Percentiles rank a stretch among this genome's conserved stretches.
These are phyloP conservation scores for Kalaharituber pfeilii DNA, from an alignment of 2,329 filamentous ascomycete species.

Conservation along the genomic window DNA sequence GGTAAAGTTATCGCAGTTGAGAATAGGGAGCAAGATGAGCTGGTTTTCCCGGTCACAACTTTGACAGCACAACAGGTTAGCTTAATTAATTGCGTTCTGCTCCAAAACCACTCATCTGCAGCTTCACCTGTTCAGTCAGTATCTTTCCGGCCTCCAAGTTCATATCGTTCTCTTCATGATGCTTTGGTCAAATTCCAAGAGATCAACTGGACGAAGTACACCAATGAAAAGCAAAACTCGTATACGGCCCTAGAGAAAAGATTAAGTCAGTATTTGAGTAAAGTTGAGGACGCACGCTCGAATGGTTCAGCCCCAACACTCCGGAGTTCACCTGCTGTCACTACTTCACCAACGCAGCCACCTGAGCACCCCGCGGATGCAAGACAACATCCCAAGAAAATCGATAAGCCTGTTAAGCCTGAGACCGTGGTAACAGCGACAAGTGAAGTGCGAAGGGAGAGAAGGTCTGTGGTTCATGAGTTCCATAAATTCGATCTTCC, in stretches of 20 bases:
- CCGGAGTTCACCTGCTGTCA: neutral
- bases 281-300: slow-evolving; percentile 2
- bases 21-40: slow-evolving; percentile 20
- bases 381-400: neutral
- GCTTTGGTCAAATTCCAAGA: slow-evolving; percentile 20
- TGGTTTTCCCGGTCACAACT: slow-evolving; percentile 21
- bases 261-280: slow-evolving; percentile 15
- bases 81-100: slow-evolving; percentile 22
- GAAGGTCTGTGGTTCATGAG: neutral
- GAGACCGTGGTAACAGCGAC: neutral
- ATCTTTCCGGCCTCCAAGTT: slow-evolving; percentile 19
- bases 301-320: neutral
- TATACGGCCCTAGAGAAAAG: slow-evolving; percentile 19
- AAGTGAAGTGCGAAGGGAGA: neutral
- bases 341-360: neutral
- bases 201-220: slow-evolving; percentile 21
- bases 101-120: slow-evolving; percentile 22
- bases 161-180: slow-evolving; percentile 19
- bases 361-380: neutral
- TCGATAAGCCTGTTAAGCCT: neutral
- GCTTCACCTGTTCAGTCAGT: slow-evolving; percentile 18
- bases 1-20: slow-evolving; percentile 11
- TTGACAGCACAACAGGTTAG: slow-evolving; percentile 21
- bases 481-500: neutral
- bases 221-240: slow-evolving; percentile 22